Conservation (phyloP, 768 basidiomycete genomes). For the Mrakia blollopis region DNA sequence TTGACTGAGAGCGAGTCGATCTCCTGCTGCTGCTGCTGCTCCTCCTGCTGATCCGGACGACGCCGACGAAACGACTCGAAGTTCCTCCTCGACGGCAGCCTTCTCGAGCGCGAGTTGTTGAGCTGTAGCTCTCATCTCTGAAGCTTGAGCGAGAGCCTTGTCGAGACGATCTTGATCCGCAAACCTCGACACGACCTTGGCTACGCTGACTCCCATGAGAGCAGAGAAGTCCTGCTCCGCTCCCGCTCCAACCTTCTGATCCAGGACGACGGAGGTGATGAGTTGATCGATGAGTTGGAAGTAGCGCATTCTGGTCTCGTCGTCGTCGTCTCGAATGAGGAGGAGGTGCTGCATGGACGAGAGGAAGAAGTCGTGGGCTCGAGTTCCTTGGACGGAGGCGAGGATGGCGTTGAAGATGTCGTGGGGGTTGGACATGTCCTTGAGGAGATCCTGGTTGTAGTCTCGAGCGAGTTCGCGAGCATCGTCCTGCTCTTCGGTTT, state of each 20-base stretch:
- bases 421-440: constrained; percentile 69
- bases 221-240: constrained; percentile 64
- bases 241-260: constrained; percentile 64
- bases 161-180: constrained; percentile 83
- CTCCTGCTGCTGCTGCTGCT: constrained; percentile 65
- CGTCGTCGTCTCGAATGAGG: constrained; percentile 73
- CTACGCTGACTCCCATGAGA: constrained; percentile 81
- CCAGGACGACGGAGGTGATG: constrained; percentile 84
- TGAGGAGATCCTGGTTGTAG: constrained; percentile 68
- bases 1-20: constrained; percentile 55
- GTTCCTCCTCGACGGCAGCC: constrained; percentile 71
- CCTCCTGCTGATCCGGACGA: constrained; percentile 52
- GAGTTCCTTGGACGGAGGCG: constrained; percentile 68
- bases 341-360: constrained; percentile 93
- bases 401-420: constrained; percentile 82
- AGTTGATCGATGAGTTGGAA: constrained; percentile 87
- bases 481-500: constrained; percentile 64
- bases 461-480: constrained; percentile 66
- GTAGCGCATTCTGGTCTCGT: constrained; percentile 74
- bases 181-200: constrained; percentile 79
- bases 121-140: constrained; percentile 54
- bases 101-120: constrained; percentile 71
- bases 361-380: constrained; percentile 76
- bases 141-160: constrained; percentile 69
- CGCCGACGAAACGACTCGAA: constrained; percentile 58